These are phyloP conservation scores for Byssochlamys sp. DNA, from an alignment of 2,329 filamentous ascomycete genomes.

Conservation along the genomic window DNA sequence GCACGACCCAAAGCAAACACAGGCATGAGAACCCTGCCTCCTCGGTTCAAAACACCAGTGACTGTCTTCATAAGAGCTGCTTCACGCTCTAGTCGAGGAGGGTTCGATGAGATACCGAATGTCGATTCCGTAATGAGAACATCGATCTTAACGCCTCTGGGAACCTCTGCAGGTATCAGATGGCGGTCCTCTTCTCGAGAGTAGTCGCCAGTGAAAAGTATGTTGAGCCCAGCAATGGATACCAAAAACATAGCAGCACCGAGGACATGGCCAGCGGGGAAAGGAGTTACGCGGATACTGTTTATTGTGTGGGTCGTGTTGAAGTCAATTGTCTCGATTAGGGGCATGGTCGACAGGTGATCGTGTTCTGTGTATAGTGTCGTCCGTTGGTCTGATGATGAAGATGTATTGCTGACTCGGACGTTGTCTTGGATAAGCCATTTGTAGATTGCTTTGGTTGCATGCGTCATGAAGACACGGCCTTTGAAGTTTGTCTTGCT, in stretches of 20 bases:
- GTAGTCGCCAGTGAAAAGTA: conserved; percentile 96
- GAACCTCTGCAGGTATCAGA: conserved; percentile 85
- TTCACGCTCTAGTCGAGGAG: conserved; percentile 81
- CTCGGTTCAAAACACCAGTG: conserved; percentile 79
- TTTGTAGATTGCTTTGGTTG: conserved; percentile 98
- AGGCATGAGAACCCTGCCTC: conserved; percentile 84
- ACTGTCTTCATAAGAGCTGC: conserved; percentile 92
- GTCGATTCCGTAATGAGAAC: conserved; percentile 96
- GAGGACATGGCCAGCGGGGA: conserved; percentile 93
- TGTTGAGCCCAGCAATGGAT: conserved; percentile 91
- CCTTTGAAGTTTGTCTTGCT: conserved; percentile 97
- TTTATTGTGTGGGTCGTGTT: conserved; percentile 96
- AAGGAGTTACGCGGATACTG: conserved; percentile 91
- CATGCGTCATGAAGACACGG: conserved; percentile 97
- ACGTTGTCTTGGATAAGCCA: conserved; percentile 98
- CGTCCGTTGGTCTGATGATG: conserved; percentile 52
- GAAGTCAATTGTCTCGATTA: conserved; percentile 96
- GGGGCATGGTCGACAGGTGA: conserved; percentile 81
- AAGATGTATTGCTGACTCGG: conserved; percentile 65
- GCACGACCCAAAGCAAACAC: conserved; percentile 91
- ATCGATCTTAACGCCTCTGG: conserved; percentile 80
- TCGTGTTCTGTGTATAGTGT: conserved; percentile 89
- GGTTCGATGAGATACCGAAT: conserved; percentile 88
- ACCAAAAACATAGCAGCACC: conserved; percentile 97
- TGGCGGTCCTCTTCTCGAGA: conserved; percentile 91